Base-by-base conservation (phyloP, 192 early-diverging fungal genomes). In the Ramicandelaber brevisporus region DNA sequence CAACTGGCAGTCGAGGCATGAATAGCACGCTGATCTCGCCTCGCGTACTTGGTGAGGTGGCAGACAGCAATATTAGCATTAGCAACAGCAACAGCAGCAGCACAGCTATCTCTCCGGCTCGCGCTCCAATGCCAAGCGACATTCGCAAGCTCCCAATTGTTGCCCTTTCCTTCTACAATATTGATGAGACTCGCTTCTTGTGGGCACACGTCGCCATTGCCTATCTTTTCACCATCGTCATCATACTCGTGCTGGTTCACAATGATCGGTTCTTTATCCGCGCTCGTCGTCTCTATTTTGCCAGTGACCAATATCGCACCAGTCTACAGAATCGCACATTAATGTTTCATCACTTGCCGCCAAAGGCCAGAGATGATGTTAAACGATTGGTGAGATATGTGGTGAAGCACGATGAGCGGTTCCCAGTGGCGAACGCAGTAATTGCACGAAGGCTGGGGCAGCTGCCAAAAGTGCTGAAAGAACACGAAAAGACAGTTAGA, bases 301-400 rank as follows among this genome's bases (percentile, higher is more conserved):
- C 59, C 19, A 68, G 61, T 12, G 49, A 66, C 0, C 40, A 39
- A 0, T 75, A 72, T 33, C 59, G 63, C 36, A 54, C 55, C 33
- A 55, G 63, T 14, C 47, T 74, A 31, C 65, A 72, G 31, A 62
- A 64, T 10, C 60, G 68, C 30, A 75, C 75, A 2, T 17, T 78
- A 21, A 63, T 74, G 53, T 34, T 75, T 10, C 58, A 63, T 5
- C 62, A 64, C n/a, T 39, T 79, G 9, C 73, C 72, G 1, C 14
- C 36, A n/a, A n/a, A n/a, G 1, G 51, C 50, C 10, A 37, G 70
- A 32, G 68, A 66, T 36, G 53, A 40, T 23, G 66, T 73, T 39
- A 34, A 48, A 18, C 51, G 46, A 6, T 50, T 79, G 30, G 27
- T 38, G 15, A 24, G 41, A 1, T 72, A 60, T 36, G 36, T 73